Percentiles rank a stretch among this genome's conserved stretches.
Evolutionary conservation across 1,139 yeast genomes (phyloP).

Genomic region (Schwanniomyces etchellsii): DNA sequence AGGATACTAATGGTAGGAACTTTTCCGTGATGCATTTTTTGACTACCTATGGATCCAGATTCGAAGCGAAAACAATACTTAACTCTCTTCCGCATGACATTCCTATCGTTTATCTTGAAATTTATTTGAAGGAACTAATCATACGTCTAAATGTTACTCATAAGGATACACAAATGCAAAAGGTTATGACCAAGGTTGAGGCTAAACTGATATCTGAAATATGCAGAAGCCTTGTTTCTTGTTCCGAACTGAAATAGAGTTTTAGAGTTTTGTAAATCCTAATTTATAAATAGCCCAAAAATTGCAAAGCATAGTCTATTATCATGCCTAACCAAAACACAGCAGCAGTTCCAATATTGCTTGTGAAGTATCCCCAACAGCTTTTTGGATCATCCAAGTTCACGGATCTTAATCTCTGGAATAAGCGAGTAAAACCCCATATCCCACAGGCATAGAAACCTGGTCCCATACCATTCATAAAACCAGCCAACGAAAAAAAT

Average conservation of each 20-base stretch:
- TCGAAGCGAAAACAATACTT: conserved; percentile 22
- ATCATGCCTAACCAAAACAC: conserved; percentile 72
- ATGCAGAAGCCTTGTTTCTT: conserved; percentile 9
- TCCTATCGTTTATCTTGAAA: conserved; percentile 27
- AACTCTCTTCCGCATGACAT: conserved; percentile 24
- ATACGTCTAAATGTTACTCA: conserved; percentile 17
- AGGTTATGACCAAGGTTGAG: conserved; percentile 26
- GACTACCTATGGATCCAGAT: conserved; percentile 16
- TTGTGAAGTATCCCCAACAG: conserved; percentile 78
- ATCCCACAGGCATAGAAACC: conserved; percentile 67
- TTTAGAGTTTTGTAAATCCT: no score
- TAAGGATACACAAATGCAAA: conserved; percentile 16
- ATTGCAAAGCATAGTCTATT: conserved; percentile 58
- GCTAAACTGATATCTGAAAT: conserved; percentile 14
- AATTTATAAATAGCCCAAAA: conserved; percentile 35
- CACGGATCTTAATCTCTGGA: conserved; percentile 62
- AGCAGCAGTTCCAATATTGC: conserved; percentile 78
- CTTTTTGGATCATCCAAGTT: conserved; percentile 71
- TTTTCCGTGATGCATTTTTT: conserved; percentile 28
- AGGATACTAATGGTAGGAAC: conserved; percentile 9
- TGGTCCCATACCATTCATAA: conserved; percentile 82
- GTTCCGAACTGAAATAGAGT: no score
- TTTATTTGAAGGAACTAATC: conserved; percentile 19
- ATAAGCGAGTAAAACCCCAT: conserved; percentile 63
- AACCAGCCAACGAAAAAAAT: conserved; percentile 64